Base-by-base conservation (phyloP, 805 yeast genomes). In the Candida arabinofermentans region DNA sequence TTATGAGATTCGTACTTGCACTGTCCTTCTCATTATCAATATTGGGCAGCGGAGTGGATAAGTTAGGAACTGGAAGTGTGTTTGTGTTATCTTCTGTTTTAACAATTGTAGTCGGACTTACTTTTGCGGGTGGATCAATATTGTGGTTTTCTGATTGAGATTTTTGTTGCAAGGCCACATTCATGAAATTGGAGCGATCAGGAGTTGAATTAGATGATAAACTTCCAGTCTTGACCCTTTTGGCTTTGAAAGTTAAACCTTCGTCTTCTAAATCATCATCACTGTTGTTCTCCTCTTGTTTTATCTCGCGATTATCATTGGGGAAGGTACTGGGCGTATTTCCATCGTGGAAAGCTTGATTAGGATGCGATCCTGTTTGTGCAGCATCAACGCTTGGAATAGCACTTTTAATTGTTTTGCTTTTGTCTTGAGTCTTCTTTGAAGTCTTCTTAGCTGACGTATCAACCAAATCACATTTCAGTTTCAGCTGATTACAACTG, bases 181-280 rank as follows among this genome's bases (percentile, higher is more conserved):
- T 30, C 34, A 37, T 22, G 13, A 37, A 37, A 24, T 18, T 32
- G 17, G 35, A 30, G 12, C 40, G 14, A 32, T 23, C 22, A 22
- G 27, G 23, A 8, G 40, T 29, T n/a, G 31, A 21, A 12, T 27
- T 21, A 19, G 34, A 16, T 18, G 31, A 18, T 19, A 24, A n/a
- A 7, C 18, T 16, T 14, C 18, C 24, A n/a, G 13, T 19, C 3
- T 19, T 38, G 17, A 13, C 9, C 26, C 41, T 34, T 33, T 35
- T 33, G 5, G 37, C 41, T 4, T 33, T 43, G 12, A 40, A 24
- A 2, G 37, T 27, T n/a, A 40, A 23, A 14, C 39, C 43, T 27
- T 34, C 41, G 18, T 43, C 47, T 14, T 43, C 43, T 2, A 17
- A 30, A 2, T 43, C 39, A n/a, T 37, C 42, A 26, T 37, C 38